A percentile compares a stretch with the other conserved stretches of the same genome.
Conservation (phyloP, 2,329 filamentous ascomycete genomes). For the Claviceps digitariae region DNA sequence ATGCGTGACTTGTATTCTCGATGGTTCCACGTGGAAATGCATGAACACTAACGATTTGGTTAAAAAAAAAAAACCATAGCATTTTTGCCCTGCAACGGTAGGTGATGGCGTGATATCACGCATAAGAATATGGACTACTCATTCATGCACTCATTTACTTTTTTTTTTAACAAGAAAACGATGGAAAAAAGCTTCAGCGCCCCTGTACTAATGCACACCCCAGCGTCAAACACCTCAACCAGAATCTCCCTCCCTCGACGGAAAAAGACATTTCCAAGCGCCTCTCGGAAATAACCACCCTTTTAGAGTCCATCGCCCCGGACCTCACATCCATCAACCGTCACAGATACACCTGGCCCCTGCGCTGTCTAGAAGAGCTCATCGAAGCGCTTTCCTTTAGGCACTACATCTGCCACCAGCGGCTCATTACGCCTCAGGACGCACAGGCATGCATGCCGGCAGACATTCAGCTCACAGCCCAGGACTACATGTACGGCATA, state of each 20-base stretch:
- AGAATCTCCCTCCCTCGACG: slow-evolving; percentile 53
- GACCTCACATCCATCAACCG: slow-evolving; percentile 71
- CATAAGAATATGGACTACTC: too few relatives aligned
- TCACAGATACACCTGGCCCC: slow-evolving; percentile 65
- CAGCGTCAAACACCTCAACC: slow-evolving; percentile 51
- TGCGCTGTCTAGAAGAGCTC: slow-evolving; percentile 85
- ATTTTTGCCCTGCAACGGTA: slow-evolving; percentile 29
- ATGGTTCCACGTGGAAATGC: neutral
- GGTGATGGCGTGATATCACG: neutral
- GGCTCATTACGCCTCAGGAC: slow-evolving; percentile 55
- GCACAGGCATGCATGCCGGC: slow-evolving; percentile 34
- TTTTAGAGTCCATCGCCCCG: slow-evolving; percentile 52
- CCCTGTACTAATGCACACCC: neutral
- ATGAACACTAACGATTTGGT: neutral
- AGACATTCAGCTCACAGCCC: slow-evolving; percentile 52
- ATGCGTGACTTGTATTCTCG: neutral
- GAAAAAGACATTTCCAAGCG: slow-evolving; percentile 56
- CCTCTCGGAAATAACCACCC: slow-evolving; percentile 54
- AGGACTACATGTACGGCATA: slow-evolving; percentile 82
- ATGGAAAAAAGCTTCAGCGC: neutral
- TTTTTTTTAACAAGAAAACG: too few relatives aligned
- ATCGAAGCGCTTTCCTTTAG: slow-evolving; percentile 84
- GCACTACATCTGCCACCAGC: slow-evolving; percentile 71
- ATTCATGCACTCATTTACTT: too few relatives aligned
- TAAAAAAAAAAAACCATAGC: slow-evolving; percentile 9